Base-by-base conservation (phyloP, 805 yeast species). In the Candida incommunis region DNA sequence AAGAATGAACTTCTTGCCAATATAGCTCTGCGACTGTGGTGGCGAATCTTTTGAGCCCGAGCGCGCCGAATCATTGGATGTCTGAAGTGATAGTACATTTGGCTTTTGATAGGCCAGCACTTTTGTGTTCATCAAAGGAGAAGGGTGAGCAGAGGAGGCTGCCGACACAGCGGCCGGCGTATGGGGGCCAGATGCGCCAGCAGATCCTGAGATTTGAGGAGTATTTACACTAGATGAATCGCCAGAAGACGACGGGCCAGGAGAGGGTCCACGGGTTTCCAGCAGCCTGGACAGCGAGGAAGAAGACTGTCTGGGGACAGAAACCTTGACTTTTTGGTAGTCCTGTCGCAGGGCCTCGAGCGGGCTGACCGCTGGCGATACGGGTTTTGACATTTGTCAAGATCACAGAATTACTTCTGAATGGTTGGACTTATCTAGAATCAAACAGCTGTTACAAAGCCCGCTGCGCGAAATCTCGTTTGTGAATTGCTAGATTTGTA, bases 221-320 rank as follows among this genome's bases (percentile, higher is more conserved):
- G 42, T 5, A 35, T 16, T 16, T 21, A 20, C 18, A 40, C 41
- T 5, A 44, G 37, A 5, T 42, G 26, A 25, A 21, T 23, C 23
- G n/a, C 43, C 23, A 40, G 40, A 20, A 22, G 45, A 43, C 34
- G 9, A 11, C 41, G 23, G 23, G 4, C 43, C 43, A 40, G 40
- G 46, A 9, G 44, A 31, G 23, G 41, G 31, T 20, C 45, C 45
- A 13, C 29, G 18, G 3, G 41, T 11, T 16, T 50, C 52, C 37
- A 51, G 43, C 34, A 51, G 45, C 23, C 41, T 49, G 20, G 51
- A 42, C 42, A 51, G 41, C 27, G 53, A 49, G 9, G 52, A 49
- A 23, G 52, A 43, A 24, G 52, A 44, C 16, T 51, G 45, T 20
- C 44, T 26, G 16, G 44, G 34, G 21, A 31, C 21, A 7, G 25